Percentiles rank a stretch among this genome's conserved stretches.
These are phyloP conservation scores for Chaetomium tenue DNA, from an alignment of 495 filamentous ascomycete genomes.

Conservation along the genomic window DNA sequence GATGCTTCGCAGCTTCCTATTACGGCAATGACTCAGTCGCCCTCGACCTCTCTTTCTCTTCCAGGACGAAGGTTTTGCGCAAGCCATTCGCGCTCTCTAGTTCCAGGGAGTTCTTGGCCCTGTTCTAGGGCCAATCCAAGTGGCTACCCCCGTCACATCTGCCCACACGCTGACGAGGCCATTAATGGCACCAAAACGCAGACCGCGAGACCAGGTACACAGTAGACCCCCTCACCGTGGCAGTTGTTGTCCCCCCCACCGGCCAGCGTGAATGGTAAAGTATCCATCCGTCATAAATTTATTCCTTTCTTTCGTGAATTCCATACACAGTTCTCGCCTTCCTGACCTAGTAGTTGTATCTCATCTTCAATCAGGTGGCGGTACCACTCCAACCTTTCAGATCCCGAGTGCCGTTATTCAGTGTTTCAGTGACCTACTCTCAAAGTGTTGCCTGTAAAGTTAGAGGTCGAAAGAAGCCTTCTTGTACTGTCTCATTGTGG, in stretches of 20 bases:
- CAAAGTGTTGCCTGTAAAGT: background rate
- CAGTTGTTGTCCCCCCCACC: background rate
- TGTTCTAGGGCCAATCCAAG: background rate
- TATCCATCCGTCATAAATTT: background rate
- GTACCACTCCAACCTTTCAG: background rate
- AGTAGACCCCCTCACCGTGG: background rate
- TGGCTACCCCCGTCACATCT: background rate
- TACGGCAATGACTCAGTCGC: slow-evolving; percentile 14
- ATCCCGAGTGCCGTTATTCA: background rate
- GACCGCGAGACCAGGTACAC: background rate
- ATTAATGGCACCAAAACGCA: background rate
- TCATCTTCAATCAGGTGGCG: background rate
- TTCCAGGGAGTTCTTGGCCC: background rate
- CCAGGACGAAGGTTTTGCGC: background rate
- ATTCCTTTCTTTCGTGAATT: background rate
- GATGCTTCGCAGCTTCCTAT: slow-evolving; percentile 26
- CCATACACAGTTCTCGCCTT: background rate
- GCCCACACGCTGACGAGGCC: slow-evolving; percentile 21
- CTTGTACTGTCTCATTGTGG: background rate
- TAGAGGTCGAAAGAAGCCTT: slow-evolving; percentile 30
- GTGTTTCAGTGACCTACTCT: background rate
- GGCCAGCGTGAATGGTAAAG: background rate
- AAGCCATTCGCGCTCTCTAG: background rate
- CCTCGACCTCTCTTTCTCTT: background rate
- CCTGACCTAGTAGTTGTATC: background rate